These are phyloP conservation scores for Linderina pennispora DNA, from an alignment of 192 early-diverging fungal genomes.

Conservation along the genomic window DNA sequence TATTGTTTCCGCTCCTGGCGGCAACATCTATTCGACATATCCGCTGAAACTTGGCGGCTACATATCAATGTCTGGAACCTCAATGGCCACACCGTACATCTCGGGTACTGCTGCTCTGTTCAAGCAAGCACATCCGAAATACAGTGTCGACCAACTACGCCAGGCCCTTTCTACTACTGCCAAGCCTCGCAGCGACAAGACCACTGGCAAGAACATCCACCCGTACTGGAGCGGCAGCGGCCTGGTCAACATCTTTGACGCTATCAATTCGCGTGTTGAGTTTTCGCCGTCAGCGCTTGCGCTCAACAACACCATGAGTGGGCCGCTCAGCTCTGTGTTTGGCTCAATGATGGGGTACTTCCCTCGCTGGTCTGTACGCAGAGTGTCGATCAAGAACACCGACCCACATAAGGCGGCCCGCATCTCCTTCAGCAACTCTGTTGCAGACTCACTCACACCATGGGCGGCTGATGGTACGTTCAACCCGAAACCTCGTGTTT, in stretches of 20 bases:
- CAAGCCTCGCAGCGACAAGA: constrained; percentile 39
- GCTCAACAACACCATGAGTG: constrained; percentile 33
- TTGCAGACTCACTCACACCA: constrained; percentile 34
- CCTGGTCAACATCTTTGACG: constrained; percentile 61
- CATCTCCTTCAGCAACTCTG: constrained; percentile 3
- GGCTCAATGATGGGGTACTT: not conserved
- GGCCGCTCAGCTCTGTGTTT: not conserved
- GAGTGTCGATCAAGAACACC: constrained; percentile 20
- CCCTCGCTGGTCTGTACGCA: constrained; percentile 11
- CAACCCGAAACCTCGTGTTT: constrained; percentile 8
- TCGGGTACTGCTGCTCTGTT: constrained; percentile 64
- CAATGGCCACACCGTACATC: constrained; percentile 75
- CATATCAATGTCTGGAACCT: constrained; percentile 60
- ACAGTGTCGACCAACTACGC: constrained; percentile 11
- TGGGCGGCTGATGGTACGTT: constrained; percentile 16
- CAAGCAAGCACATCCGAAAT: constrained; percentile 44
- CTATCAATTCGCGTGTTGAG: constrained; percentile 47
- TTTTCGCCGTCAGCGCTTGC: constrained; percentile 55
- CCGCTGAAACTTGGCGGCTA: constrained; percentile 39
- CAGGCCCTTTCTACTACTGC: constrained; percentile 48
- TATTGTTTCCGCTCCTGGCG: constrained; percentile 60
- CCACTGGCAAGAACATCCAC: constrained; percentile 22
- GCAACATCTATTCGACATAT: constrained; percentile 60
- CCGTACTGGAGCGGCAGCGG: constrained; percentile 60
- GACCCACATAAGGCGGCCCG: constrained; percentile 12